Evolutionary conservation across 768 basidiomycete species (phyloP).

Genomic region (Auricularia sp.): DNA sequence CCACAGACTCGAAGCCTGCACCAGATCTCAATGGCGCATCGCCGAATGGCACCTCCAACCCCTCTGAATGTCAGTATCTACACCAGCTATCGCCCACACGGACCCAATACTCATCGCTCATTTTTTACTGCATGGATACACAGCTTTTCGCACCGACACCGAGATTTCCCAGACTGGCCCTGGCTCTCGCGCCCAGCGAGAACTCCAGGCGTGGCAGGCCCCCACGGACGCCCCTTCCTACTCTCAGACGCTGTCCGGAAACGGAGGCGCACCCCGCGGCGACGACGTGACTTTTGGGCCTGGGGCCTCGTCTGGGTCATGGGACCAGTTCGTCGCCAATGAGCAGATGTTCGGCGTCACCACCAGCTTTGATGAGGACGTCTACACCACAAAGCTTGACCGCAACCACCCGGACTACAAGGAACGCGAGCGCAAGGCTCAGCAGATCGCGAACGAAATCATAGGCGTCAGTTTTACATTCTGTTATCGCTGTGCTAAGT

Average conservation of each 20-base stretch:
- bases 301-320: constrained; percentile 35
- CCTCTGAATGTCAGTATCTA: constrained; percentile 1
- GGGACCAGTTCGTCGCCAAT: constrained; percentile 94
- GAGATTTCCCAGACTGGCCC: constrained; percentile 57
- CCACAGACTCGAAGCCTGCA: not conserved
- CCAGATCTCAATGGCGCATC: constrained; percentile 1
- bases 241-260: constrained; percentile 5
- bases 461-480: constrained; percentile 47
- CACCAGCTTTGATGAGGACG: constrained; percentile 85
- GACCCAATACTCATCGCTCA: not conserved
- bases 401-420: constrained; percentile 75
- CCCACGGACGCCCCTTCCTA: constrained; percentile 12
- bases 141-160: constrained; percentile 75
- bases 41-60: constrained; percentile 4
- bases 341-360: constrained; percentile 88
- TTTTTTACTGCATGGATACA: not conserved
- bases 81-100: no score
- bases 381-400: constrained; percentile 91
- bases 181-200: constrained; percentile 50
- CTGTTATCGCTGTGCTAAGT: not conserved
- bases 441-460: constrained; percentile 85
- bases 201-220: constrained; percentile 70
- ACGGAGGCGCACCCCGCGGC: constrained; percentile 21
- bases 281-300: constrained; percentile 68
- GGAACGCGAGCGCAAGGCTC: constrained; percentile 80